Percentiles rank a stretch among this genome's conserved stretches.
phyloP scores from a whole-genome alignment of 306 rosid genomes.

The Astragalus membranaceus region DNA sequence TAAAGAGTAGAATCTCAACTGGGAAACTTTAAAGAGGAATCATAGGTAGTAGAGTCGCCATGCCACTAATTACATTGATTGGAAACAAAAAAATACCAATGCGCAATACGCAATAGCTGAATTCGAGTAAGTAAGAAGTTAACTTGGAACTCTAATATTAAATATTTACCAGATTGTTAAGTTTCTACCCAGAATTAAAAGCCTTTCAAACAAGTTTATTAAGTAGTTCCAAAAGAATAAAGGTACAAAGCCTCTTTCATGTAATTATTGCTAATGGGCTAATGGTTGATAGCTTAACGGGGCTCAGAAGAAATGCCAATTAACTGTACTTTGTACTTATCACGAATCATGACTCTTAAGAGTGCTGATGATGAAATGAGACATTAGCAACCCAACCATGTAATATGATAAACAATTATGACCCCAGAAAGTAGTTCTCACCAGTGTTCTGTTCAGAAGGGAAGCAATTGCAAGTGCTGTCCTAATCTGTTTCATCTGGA shows the following conservation, averaged over 20 bases:
- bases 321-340: neutral
- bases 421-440: constrained; percentile 38
- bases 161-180: neutral
- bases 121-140: no score
- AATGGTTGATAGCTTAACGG: neutral
- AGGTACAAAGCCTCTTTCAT: neutral
- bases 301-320: neutral
- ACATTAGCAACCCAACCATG: neutral
- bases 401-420: neutral
- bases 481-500: constrained; percentile 87
- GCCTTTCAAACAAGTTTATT: neutral
- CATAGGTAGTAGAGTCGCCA: no score
- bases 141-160: neutral
- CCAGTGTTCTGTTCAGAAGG: constrained; percentile 84
- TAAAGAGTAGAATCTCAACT: no score
- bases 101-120: no score
- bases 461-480: constrained; percentile 89
- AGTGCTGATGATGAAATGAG: neutral
- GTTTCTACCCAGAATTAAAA: neutral
- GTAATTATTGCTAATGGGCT: neutral
- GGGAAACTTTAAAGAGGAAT: no score
- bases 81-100: no score
- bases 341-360: neutral
- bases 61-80: no score
- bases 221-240: neutral